Base-by-base conservation (phyloP, 768 basidiomycete species). In the Mycena amicta region DNA sequence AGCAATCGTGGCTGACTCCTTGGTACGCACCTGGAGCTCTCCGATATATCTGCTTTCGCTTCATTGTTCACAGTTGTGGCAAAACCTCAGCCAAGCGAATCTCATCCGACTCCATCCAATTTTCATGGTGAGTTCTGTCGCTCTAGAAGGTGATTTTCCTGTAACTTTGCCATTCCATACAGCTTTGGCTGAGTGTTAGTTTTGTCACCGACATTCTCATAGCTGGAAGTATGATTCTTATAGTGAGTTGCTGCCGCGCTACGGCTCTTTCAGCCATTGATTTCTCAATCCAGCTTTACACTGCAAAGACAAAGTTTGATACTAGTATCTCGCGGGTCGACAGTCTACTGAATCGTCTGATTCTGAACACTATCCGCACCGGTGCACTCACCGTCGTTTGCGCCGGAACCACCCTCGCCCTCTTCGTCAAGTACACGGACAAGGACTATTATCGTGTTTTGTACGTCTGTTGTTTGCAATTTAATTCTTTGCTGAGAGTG, bases 381-480 rank as follows among this genome's bases (percentile, higher is more conserved):
- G 57, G 57, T 4, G 28, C n/a, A 5, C 33, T 47, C 1, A 58
- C 57, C 2, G 57, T 53, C 8, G 15, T 58, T 23, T 52, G 43
- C n/a, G 57, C 57, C 1, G 57, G 57, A 3, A 15, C 52, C 2
- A 20, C 12, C 2, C n/a, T 58, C 23, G 57, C 45, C 0, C 43
- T 53, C 28, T 54, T 64, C 46, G 20, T 53, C 28, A 20, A 58
- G 27, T 51, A 55, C 33, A 52, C 63, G 26, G 50, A 60, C 52
- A 41, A 50, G 23, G 47, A 53, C 16, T 58, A 52, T 31, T 49
- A 58, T 25, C 37, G 16, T 29, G 51, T 43, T 3, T 52, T 58
- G 57, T 58, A 20, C 29, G 51, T 53, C n/a, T n/a, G n/a, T n/a
- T n/a, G n/a, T n/a, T n/a, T n/a, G n/a, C n/a, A n/a, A 3, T 8